Conservation (phyloP, 352 stramenopile genomes). For the Phytophthora melonis region DNA sequence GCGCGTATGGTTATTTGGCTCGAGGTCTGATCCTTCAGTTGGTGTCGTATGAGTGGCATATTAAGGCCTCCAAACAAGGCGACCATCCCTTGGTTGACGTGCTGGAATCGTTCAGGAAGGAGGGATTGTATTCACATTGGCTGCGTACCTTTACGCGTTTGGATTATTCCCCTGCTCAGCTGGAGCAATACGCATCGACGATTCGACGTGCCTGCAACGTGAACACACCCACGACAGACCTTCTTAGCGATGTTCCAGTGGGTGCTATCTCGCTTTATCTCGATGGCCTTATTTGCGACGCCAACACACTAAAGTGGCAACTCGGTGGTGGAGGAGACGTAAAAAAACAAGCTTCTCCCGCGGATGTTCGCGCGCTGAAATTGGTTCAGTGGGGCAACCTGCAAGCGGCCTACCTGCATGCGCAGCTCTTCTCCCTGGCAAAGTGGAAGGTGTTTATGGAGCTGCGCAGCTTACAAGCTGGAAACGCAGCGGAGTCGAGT, state of each 20-base stretch:
- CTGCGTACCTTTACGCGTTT: slow-evolving; percentile 70
- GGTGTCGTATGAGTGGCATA: slow-evolving; percentile 72
- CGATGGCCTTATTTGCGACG: slow-evolving; percentile 41
- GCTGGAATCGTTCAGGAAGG: slow-evolving; percentile 66
- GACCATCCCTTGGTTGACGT: slow-evolving; percentile 57
- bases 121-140: slow-evolving; percentile 77
- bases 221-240: slow-evolving; percentile 7
- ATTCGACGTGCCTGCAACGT: slow-evolving; percentile 32
- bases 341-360: slow-evolving; percentile 31
- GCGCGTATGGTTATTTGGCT: slow-evolving; percentile 65
- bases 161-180: slow-evolving; percentile 53
- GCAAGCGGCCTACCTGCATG: slow-evolving; percentile 59
- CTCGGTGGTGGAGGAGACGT: slow-evolving; percentile 34
- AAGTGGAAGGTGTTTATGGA: slow-evolving; percentile 85
- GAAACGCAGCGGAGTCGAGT: slow-evolving; percentile 9
- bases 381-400: slow-evolving; percentile 64
- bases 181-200: slow-evolving; percentile 31
- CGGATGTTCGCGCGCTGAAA: slow-evolving; percentile 46
- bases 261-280: slow-evolving; percentile 36
- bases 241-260: slow-evolving; percentile 28
- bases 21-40: slow-evolving; percentile 72
- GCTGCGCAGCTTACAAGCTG: slow-evolving; percentile 59
- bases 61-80: slow-evolving; percentile 37
- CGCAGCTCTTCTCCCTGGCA: slow-evolving; percentile 59
- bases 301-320: slow-evolving; percentile 43